These are phyloP conservation scores for Termitomyces sp. DNA, from an alignment of 768 basidiomycete species.

Conservation along the genomic window DNA sequence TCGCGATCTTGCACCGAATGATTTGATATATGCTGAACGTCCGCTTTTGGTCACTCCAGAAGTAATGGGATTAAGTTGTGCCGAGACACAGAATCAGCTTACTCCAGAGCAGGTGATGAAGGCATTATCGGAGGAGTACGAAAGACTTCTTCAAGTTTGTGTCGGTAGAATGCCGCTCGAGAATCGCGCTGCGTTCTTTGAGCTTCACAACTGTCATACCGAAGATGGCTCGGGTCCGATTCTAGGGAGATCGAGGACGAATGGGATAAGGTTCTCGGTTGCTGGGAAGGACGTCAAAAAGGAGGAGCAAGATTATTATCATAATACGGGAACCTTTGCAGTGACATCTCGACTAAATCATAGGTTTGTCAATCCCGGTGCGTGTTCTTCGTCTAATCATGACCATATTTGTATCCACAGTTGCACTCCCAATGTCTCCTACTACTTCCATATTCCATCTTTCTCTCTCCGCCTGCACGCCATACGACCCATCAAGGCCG, in stretches of 20 bases:
- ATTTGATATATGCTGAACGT: too few species aligned
- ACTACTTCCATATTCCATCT: conserved; percentile 19
- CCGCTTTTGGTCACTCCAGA: conserved; percentile 27
- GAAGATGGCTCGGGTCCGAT: too few species aligned
- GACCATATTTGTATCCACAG: conserved; percentile 5
- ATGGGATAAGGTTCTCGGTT: background rate
- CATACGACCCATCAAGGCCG: conserved; percentile 26
- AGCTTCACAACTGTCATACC: background rate
- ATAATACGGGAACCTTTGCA: background rate
- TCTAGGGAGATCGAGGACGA: background rate
- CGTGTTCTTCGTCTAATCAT: background rate
- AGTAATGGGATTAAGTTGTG: background rate
- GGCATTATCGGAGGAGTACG: background rate
- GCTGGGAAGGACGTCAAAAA: background rate
- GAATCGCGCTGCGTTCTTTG: background rate
- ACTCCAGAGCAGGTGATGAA: background rate
- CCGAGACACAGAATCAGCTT: background rate
- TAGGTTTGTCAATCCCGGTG: background rate
- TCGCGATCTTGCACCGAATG: conserved; percentile 22
- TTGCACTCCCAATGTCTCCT: conserved; percentile 20
- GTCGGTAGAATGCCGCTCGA: background rate
- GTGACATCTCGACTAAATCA: background rate
- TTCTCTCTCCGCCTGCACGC: conserved; percentile 28
- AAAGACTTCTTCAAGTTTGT: background rate
- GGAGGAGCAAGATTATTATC: background rate